Percentiles rank a stretch among this genome's conserved stretches.
phyloP scores from a whole-genome alignment of 2,329 filamentous ascomycete species.

The Alternaria atra region DNA sequence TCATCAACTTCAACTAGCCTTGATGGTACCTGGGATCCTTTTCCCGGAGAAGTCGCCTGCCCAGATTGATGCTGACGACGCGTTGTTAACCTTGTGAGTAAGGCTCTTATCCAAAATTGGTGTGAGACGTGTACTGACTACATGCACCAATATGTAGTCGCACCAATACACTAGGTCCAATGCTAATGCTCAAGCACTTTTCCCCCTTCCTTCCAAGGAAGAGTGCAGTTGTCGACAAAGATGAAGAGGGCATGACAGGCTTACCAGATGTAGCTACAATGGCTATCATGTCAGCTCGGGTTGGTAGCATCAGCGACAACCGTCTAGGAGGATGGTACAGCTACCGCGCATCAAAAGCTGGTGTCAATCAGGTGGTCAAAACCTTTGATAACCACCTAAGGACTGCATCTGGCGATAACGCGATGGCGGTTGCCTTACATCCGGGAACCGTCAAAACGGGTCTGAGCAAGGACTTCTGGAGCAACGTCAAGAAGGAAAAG shows the following conservation, averaged over 20 bases:
- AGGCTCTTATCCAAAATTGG: neutral
- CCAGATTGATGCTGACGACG: slow-evolving; percentile 68
- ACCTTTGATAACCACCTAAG: slow-evolving; percentile 74
- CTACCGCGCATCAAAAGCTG: slow-evolving; percentile 80
- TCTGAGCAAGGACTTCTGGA: slow-evolving; percentile 77
- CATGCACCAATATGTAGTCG: slow-evolving; percentile 37
- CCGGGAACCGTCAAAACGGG: slow-evolving; percentile 83
- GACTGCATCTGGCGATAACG: slow-evolving; percentile 66
- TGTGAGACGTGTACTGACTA: neutral
- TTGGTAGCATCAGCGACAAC: slow-evolving; percentile 79
- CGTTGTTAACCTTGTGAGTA: slow-evolving; percentile 69
- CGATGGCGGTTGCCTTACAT: slow-evolving; percentile 75
- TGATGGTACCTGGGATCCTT: slow-evolving; percentile 76
- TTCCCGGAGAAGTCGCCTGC: slow-evolving; percentile 74
- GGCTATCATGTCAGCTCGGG: slow-evolving; percentile 79
- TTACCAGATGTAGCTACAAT: slow-evolving; percentile 67
- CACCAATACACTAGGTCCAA: slow-evolving; percentile 76
- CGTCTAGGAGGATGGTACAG: slow-evolving; percentile 80
- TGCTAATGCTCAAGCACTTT: slow-evolving; percentile 82
- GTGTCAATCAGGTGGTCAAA: slow-evolving; percentile 74
- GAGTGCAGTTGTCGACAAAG: slow-evolving; percentile 12
- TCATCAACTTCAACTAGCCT: slow-evolving; percentile 71
- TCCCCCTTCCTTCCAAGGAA: slow-evolving; percentile 72
- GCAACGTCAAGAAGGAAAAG: slow-evolving; percentile 66
- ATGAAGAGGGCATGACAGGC: slow-evolving; percentile 31